Percentiles rank a stretch among this genome's conserved stretches.
These are phyloP conservation scores for Epichloe baconii DNA, from an alignment of 2,329 filamentous ascomycete genomes.

Conservation along the genomic window DNA sequence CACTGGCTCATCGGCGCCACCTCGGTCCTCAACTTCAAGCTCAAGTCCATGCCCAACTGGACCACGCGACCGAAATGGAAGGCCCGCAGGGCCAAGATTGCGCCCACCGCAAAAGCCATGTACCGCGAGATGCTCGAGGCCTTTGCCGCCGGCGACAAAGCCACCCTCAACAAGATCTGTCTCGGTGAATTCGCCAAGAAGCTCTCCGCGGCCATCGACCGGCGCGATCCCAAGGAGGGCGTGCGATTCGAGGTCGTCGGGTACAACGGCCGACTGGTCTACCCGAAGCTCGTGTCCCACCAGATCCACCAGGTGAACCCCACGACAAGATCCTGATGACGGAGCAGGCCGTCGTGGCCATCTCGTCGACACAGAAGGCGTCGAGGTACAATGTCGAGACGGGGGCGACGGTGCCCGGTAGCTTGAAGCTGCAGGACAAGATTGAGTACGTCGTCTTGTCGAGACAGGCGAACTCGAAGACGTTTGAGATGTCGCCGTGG, in stretches of 20 bases:
- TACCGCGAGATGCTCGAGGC: constrained; percentile 49
- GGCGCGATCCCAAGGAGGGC: constrained; percentile 31
- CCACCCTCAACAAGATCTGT: constrained; percentile 39
- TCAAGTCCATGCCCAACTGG: constrained; percentile 32
- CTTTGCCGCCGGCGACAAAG: constrained; percentile 44
- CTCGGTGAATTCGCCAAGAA: constrained; percentile 35
- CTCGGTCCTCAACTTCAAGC: constrained; percentile 25
- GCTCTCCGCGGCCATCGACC: constrained; percentile 40
- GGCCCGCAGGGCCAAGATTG: constrained; percentile 26
- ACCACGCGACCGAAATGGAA: constrained; percentile 30
- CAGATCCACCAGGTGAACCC: constrained; percentile 33
- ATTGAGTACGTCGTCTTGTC: constrained; percentile 54
- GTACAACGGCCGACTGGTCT: constrained; percentile 29
- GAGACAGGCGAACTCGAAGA: constrained; percentile 28
- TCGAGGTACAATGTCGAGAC: constrained; percentile 25
- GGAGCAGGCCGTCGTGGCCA: constrained; percentile 46
- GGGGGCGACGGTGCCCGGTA: constrained; percentile 30
- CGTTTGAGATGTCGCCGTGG: constrained; percentile 41
- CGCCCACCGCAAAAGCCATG: constrained; percentile 42
- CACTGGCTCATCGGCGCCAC: constrained; percentile 22
- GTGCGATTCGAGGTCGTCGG: constrained; percentile 41
- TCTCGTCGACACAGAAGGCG: constrained; percentile 43
- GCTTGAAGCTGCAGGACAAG: constrained; percentile 38
- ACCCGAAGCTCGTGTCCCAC: constrained; percentile 42
- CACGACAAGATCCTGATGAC: constrained; percentile 24